phyloP scores from a whole-genome alignment of 2,329 filamentous ascomycete species.

The Blastomyces silverae region DNA sequence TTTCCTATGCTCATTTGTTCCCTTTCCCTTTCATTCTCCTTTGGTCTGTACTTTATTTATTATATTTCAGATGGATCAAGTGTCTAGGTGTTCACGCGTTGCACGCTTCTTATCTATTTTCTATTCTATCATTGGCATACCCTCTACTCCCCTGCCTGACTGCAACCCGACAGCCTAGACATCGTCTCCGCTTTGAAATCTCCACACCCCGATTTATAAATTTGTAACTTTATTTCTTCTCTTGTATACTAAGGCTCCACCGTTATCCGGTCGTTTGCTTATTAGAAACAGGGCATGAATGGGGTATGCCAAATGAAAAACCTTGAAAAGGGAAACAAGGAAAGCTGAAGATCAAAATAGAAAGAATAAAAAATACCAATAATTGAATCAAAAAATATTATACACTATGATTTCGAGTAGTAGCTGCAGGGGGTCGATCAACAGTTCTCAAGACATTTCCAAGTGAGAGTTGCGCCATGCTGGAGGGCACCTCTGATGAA shows the following conservation, averaged over 20 bases:
- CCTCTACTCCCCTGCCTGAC: background rate
- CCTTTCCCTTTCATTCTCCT: background rate
- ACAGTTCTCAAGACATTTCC: background rate
- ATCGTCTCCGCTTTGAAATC: slow-evolving; percentile 3
- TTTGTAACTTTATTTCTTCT: slow-evolving; percentile 1
- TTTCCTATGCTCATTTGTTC: slow-evolving; percentile 13
- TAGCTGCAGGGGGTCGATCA: background rate
- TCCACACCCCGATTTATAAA: slow-evolving; percentile 1
- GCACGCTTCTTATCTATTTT: background rate
- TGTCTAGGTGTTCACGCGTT: background rate
- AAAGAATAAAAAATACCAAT: background rate
- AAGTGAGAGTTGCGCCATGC: background rate
- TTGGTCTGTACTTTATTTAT: slow-evolving; percentile 8
- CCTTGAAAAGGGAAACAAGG: background rate
- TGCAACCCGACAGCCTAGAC: background rate
- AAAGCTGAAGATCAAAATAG: background rate
- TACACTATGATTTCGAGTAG: background rate
- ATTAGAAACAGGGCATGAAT: background rate
- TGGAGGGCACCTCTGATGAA: background rate
- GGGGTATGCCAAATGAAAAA: background rate
- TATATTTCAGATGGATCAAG: slow-evolving; percentile 1
- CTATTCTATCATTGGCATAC: background rate
- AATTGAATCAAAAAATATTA: background rate
- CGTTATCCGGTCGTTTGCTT: slow-evolving; percentile 23
- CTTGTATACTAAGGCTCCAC: slow-evolving; percentile 6